Evolutionary conservation across 2,329 filamentous ascomycete species (phyloP).

Genomic region (Trichophyton equinum): DNA sequence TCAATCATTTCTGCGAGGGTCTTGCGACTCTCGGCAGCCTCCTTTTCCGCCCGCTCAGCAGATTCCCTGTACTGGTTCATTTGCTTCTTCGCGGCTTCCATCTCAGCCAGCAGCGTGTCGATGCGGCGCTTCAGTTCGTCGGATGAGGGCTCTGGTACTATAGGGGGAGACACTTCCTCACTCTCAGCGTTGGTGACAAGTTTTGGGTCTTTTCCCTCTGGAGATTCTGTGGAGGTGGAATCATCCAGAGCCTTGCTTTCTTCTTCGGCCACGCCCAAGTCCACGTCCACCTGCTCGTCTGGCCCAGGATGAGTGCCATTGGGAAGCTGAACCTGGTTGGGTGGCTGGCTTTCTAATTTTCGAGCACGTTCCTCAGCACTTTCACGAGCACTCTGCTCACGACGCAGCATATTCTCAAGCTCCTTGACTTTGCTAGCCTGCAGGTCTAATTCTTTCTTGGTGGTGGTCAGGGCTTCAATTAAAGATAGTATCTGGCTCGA

Average conservation of each 20-base stretch:
- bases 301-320: background rate
- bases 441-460: conserved; percentile 76
- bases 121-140: conserved; percentile 55
- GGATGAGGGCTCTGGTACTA: conserved; percentile 28
- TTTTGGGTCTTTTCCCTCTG: conserved; percentile 9
- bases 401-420: conserved; percentile 62
- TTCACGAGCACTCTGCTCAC: conserved; percentile 71
- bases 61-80: conserved; percentile 65
- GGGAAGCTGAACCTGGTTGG: background rate
- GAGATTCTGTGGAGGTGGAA: background rate
- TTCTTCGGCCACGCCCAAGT: background rate
- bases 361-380: conserved; percentile 71
- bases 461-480: conserved; percentile 69
- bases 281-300: background rate
- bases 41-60: conserved; percentile 68
- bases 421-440: conserved; percentile 69
- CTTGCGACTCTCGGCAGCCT: conserved; percentile 58
- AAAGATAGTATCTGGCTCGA: conserved; percentile 69
- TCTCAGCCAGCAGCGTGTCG: conserved; percentile 64
- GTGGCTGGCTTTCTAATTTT: conserved; percentile 51
- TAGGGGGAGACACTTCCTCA: conserved; percentile 19
- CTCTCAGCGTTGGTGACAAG: conserved; percentile 23
- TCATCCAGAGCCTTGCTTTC: background rate
- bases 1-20: conserved; percentile 79
- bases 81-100: conserved; percentile 67